Percentiles rank a stretch among this genome's conserved stretches.
Evolutionary conservation across 1,284 basidiomycete species (phyloP).

Genomic region (Fomitopsis palustris): DNA sequence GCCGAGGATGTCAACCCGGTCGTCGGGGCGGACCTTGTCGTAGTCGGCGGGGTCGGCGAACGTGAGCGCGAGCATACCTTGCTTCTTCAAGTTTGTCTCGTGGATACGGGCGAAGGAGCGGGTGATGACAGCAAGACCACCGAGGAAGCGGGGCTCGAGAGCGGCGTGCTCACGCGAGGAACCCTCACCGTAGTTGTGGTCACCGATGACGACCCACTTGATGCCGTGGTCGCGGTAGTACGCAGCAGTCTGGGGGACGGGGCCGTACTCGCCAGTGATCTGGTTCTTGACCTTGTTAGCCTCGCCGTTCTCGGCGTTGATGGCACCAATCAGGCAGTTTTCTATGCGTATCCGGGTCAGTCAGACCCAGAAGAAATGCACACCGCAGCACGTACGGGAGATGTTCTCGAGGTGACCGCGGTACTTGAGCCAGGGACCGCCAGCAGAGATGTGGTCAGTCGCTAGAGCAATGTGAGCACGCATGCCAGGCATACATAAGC

Average conservation of each 20-base stretch:
- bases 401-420: constrained; percentile 99
- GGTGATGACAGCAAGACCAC: constrained; percentile 93
- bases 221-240: constrained; percentile 88
- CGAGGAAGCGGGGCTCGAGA: constrained; percentile 95
- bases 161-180: constrained; percentile 98
- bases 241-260: constrained; percentile 83
- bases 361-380: not conserved
- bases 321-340: constrained; percentile 96
- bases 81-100: constrained; percentile 98
- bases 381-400: constrained; percentile 62
- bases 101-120: constrained; percentile 97
- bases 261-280: constrained; percentile 82
- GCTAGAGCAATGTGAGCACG: constrained; percentile 33
- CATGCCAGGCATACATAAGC: not conserved
- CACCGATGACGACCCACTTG: constrained; percentile 94
- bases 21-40: constrained; percentile 80
- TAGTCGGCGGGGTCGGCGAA: constrained; percentile 90
- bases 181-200: constrained; percentile 98
- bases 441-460: constrained; percentile 89
- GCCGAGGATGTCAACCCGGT: constrained; percentile 84
- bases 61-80: constrained; percentile 91
- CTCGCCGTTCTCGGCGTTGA: constrained; percentile 93
- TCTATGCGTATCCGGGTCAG: constrained; percentile 41
- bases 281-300: constrained; percentile 96
- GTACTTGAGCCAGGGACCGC: constrained; percentile 99